Percentiles rank a stretch among this genome's conserved stretches.
phyloP scores from a whole-genome alignment of 139 green algal species.

The Zygnema circumcarinatum region DNA sequence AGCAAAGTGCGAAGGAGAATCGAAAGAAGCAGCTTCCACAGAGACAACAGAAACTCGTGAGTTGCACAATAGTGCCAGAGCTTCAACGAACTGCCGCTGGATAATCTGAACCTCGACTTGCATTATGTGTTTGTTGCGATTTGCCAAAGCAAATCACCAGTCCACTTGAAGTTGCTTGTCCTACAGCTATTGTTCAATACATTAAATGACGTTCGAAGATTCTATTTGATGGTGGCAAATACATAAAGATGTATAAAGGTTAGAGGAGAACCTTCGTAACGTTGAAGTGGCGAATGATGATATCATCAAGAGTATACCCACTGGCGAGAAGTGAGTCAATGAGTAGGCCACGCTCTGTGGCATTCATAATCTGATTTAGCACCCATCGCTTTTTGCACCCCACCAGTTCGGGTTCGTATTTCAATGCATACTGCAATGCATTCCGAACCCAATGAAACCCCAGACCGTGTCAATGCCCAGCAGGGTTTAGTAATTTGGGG shows the following conservation, averaged over 20 bases:
- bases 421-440: conserved; percentile 35
- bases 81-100: too few species aligned
- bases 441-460: neutral
- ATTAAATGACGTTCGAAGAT: too few species aligned
- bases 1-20: too few species aligned
- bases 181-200: too few species aligned
- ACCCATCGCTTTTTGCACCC: conserved; percentile 44
- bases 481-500: neutral
- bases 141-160: too few species aligned
- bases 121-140: too few species aligned
- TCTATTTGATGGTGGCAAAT: too few species aligned
- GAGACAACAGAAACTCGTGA: too few species aligned
- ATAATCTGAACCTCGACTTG: too few species aligned
- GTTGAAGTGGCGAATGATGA: conserved; percentile 43
- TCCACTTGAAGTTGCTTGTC: too few species aligned
- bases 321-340: conserved; percentile 18
- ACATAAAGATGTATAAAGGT: neutral
- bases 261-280: conserved; percentile 3
- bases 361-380: conserved; percentile 45
- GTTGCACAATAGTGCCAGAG: too few species aligned
- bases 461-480: neutral
- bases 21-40: too few species aligned
- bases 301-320: neutral
- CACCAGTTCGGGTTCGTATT: conserved; percentile 21
- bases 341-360: conserved; percentile 30